Percentiles rank a stretch among this genome's conserved stretches.
These are phyloP conservation scores for Coniella vitis DNA, from an alignment of 2,329 filamentous ascomycete genomes.

Conservation along the genomic window DNA sequence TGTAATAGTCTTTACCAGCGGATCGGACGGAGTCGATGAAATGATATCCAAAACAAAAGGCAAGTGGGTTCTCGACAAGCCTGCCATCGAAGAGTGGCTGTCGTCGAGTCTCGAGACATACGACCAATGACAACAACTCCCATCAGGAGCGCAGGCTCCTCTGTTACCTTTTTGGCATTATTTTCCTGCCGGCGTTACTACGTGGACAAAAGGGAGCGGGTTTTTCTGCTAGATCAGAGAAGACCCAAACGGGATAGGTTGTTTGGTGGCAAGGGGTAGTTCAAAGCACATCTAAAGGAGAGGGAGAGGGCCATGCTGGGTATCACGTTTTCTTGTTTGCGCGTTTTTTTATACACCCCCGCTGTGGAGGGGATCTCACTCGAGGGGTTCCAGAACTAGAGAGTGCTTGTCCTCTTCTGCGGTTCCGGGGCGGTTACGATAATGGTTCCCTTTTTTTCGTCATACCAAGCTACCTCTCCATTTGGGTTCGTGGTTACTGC, in stretches of 20 bases:
- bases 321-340: constrained; percentile 7
- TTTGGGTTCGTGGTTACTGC: constrained; percentile 16
- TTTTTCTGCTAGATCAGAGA: constrained; percentile 9
- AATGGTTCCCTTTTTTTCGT: constrained; percentile 21
- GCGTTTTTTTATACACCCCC: constrained; percentile 1
- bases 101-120: constrained; percentile 13
- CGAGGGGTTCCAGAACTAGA: background rate
- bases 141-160: constrained; percentile 3
- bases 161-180: constrained; percentile 12
- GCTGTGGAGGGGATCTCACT: no score
- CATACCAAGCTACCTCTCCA: constrained; percentile 14
- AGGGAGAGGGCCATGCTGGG: constrained; percentile 6
- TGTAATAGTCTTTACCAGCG: constrained; percentile 48
- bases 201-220: constrained; percentile 13
- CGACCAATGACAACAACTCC: constrained; percentile 8
- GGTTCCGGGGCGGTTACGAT: constrained; percentile 16
- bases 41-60: constrained; percentile 6
- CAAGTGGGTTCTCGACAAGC: constrained; percentile 5
- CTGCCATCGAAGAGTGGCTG: constrained; percentile 4
- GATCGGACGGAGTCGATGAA: constrained; percentile 10
- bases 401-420: constrained; percentile 3
- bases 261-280: background rate
- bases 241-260: constrained; percentile 2
- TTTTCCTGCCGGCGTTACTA: constrained; percentile 17
- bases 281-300: background rate